Percentiles rank a stretch among this genome's conserved stretches.
These are phyloP conservation scores for Clohesyomyces aquaticus DNA, from an alignment of 495 filamentous ascomycete genomes.

Conservation along the genomic window DNA sequence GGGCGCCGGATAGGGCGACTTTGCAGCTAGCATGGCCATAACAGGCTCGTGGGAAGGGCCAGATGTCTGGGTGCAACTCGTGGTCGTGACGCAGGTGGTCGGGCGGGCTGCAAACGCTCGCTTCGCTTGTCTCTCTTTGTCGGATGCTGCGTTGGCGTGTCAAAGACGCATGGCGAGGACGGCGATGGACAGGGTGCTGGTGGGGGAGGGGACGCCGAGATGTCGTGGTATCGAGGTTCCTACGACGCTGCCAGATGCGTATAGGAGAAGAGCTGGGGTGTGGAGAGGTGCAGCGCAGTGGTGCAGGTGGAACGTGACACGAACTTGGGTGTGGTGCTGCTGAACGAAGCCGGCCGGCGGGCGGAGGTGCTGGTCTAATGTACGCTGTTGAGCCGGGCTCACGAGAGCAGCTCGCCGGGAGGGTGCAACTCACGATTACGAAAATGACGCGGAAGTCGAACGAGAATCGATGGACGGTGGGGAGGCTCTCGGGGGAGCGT, in stretches of 20 bases:
- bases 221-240: no score
- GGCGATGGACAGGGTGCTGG: neutral
- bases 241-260: neutral
- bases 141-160: slow-evolving; percentile 3
- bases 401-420: neutral
- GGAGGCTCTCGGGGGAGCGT: neutral
- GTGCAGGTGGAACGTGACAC: slow-evolving; percentile 6
- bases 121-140: neutral
- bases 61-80: slow-evolving; percentile 1
- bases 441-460: neutral
- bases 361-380: slow-evolving; percentile 6
- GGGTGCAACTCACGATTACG: neutral
- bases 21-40: slow-evolving; percentile 88
- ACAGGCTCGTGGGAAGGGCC: neutral
- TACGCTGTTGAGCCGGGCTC: slow-evolving; percentile 13
- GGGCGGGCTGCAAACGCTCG: neutral
- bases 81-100: neutral
- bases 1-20: slow-evolving; percentile 68
- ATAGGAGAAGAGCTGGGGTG: slow-evolving; percentile 2
- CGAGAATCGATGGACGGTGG: neutral
- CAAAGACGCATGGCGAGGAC: slow-evolving; percentile 25
- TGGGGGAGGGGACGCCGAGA: neutral
- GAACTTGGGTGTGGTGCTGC: slow-evolving; percentile 6
- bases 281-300: slow-evolving; percentile 13
- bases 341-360: no score